A percentile compares a stretch with the other conserved stretches of the same genome.
These are phyloP conservation scores for Sicyos edulis DNA, from an alignment of 306 rosid species.

Conservation along the genomic window DNA sequence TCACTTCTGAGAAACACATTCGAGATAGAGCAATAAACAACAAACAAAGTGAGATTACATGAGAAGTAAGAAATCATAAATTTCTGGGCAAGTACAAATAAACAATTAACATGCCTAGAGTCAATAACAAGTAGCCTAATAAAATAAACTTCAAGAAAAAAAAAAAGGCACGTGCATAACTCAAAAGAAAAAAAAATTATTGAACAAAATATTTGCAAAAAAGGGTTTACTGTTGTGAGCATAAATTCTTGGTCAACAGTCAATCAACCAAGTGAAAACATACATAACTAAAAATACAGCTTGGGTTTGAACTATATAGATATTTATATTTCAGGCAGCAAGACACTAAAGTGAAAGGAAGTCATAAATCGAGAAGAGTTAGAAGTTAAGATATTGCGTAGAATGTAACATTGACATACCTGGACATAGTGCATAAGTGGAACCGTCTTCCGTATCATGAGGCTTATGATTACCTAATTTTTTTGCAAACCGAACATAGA, in stretches of 20 bases:
- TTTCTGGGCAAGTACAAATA: neutral
- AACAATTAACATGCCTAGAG: neutral
- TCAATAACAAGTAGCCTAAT: neutral
- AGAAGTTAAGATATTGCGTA: neutral
- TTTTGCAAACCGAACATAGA: conserved; percentile 13
- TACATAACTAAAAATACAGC: neutral
- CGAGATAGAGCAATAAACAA: neutral
- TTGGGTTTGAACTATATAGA: neutral
- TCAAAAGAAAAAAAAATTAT: too few relatives aligned
- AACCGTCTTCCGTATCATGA: conserved; percentile 89
- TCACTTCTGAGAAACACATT: neutral
- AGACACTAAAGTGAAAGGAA: neutral
- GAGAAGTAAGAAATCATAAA: neutral
- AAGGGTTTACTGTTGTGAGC: neutral
- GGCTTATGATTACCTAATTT: conserved; percentile 84
- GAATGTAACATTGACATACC: conserved; percentile 38
- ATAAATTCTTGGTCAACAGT: neutral
- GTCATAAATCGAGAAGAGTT: neutral
- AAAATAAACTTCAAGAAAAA: neutral
- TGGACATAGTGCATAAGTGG: conserved; percentile 94
- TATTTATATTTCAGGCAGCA: neutral
- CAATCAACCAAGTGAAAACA: neutral
- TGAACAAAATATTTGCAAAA: neutral
- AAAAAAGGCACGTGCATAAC: too few relatives aligned
- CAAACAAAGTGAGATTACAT: neutral